Evolutionary conservation across 352 stramenopile genomes (phyloP), one percentile per base, ranked within the genome.

Genomic region (Globisporangium spinosum): DNA sequence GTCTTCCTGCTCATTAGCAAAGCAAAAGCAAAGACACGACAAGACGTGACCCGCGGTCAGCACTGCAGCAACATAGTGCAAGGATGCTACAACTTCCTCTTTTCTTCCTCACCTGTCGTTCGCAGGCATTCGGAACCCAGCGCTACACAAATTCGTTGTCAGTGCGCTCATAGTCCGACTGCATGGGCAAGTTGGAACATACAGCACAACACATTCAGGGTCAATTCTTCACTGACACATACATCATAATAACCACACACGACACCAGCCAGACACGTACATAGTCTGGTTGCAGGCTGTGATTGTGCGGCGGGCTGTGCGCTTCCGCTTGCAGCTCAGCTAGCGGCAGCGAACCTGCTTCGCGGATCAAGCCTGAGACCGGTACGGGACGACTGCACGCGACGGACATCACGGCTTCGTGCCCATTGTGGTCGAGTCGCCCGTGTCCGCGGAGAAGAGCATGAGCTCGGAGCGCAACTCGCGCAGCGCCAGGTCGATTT

Each of bases 331-430:
- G 68, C 13, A 70, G 27, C 25, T 89, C 83, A 20, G 68, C 64
- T 3, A 79, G 76, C n/a, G 76, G 72, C 32, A 85, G 76, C 56
- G 80, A 76, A 8, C 74, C 80, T 49, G 78, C 71, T 64, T 92
- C 84, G 20, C 79, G 78, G 10, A 93, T 72, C 40, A 80, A 43
- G 0, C 49, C 43, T 9, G 83, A 93, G 25, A 93, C 83, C 0
- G 83, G 82, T 15, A 93, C 87, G 0, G 87, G 87, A 0, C 85
- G 82, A 63, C 85, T 93, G 62, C 87, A 93, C 4, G 85, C 85
- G 29, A 95, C 85, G 61, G 85, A 94, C 83, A 95, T 93, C 27
- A 91, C 78, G 0, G 83, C 55, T 91, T 93, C 17, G 85, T 93
- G 35, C 83, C 85, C 62, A 94, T 79, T 6, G 87, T 83, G 3